Conservation (phyloP, 2,329 filamentous ascomycete genomes). For the Diaporthe citri region DNA sequence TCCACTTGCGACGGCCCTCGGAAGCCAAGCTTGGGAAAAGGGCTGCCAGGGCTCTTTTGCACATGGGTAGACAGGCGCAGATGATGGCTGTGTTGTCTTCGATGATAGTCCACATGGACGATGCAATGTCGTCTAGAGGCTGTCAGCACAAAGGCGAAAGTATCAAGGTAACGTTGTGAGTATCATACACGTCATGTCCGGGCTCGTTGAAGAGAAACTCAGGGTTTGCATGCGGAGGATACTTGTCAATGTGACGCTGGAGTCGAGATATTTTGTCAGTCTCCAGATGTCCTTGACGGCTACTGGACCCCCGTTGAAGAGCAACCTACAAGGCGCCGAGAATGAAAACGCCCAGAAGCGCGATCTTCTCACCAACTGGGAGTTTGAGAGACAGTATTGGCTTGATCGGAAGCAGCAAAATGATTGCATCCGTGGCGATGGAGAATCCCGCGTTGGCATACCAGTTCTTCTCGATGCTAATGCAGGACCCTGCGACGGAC, state of each 20-base stretch:
- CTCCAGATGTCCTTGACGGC: background rate
- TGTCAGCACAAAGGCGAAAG: background rate
- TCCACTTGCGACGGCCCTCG: background rate
- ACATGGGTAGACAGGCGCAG: conserved; percentile 6
- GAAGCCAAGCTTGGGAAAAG: background rate
- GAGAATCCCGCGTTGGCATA: conserved; percentile 25
- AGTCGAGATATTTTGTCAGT: background rate
- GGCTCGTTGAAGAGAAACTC: conserved; percentile 7
- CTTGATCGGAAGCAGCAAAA: conserved; percentile 1
- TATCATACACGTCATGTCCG: background rate
- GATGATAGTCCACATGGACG: conserved; percentile 23
- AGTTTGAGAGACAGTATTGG: conserved; percentile 23
- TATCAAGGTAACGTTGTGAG: background rate
- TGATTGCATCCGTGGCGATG: conserved; percentile 1
- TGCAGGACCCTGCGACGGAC: background rate
- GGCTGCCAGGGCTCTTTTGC: background rate
- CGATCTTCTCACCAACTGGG: conserved; percentile 3
- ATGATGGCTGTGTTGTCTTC: conserved; percentile 31
- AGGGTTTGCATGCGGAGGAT: conserved; percentile 23
- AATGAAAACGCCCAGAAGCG: background rate
- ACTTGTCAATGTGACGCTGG: conserved; percentile 21
- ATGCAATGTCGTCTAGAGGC: background rate
- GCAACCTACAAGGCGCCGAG: conserved; percentile 8
- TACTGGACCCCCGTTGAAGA: too few relatives aligned
- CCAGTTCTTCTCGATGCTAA: conserved; percentile 18